phyloP scores from a whole-genome alignment of 345 rosid genomes.

The Gossypium thurberi region DNA sequence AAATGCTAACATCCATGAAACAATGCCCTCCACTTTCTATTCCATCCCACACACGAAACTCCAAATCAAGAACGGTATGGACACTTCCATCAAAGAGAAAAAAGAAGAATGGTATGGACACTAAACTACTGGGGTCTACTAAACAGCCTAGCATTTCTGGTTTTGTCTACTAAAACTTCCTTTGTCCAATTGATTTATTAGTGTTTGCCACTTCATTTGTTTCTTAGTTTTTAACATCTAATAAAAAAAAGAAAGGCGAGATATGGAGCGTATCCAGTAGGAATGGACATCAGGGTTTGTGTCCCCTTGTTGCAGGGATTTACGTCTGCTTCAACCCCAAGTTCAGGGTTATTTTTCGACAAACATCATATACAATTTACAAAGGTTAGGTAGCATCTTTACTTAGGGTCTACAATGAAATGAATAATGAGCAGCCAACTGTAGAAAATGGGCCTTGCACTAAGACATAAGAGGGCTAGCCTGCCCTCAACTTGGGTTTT shows the following conservation, averaged over 20 bases:
- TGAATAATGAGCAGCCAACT: too few species aligned
- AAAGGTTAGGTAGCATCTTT: background rate
- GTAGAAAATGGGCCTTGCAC: background rate
- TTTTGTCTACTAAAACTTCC: background rate
- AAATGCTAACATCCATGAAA: background rate
- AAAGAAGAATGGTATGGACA: too few species aligned
- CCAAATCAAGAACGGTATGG: too few species aligned
- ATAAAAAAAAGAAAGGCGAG: constrained; percentile 11
- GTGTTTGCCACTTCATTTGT: constrained; percentile 8
- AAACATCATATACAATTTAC: background rate
- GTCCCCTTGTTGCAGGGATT: background rate
- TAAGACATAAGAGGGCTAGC: background rate
- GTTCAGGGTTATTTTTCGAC: background rate
- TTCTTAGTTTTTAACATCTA: constrained; percentile 18
- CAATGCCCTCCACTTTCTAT: background rate
- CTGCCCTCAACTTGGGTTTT: constrained; percentile 1
- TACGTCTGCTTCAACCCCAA: background rate
- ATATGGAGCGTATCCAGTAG: background rate
- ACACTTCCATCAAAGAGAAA: too few species aligned
- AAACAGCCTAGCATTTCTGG: constrained; percentile 38
- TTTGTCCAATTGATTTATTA: background rate
- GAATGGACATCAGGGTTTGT: background rate
- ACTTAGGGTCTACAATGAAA: background rate
- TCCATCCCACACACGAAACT: background rate
- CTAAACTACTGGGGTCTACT: constrained; percentile 26